Conservation (phyloP, 345 rosid genomes). For the Hibiscus mutabilis region DNA sequence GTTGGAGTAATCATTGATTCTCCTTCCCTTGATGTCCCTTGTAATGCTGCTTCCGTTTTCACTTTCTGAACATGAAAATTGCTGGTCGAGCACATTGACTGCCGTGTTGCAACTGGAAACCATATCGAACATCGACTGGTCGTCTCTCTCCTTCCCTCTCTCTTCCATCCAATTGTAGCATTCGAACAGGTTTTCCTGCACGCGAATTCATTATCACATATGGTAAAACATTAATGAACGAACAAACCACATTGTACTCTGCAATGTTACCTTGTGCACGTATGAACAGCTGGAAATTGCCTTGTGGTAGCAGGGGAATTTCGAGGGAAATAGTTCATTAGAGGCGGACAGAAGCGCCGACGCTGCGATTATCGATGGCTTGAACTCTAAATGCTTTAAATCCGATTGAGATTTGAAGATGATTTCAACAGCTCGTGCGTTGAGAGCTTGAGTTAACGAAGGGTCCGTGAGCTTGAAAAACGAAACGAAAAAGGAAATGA, state of each 20-base stretch:
- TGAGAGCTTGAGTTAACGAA: conserved; percentile 35
- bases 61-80: conserved; percentile 44
- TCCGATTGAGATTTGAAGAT: conserved; percentile 61
- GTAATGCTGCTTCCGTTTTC: neutral
- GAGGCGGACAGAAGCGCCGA: conserved; percentile 61
- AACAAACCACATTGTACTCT: neutral
- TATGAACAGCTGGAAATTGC: conserved; percentile 39
- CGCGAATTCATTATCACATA: neutral
- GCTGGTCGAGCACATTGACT: conserved; percentile 51
- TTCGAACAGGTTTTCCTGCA: conserved; percentile 41
- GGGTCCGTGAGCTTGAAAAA: conserved; percentile 49
- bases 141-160: conserved; percentile 27
- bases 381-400: conserved; percentile 47
- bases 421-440: conserved; percentile 49
- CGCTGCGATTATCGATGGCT: conserved; percentile 70
- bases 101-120: conserved; percentile 39
- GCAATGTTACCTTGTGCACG: conserved; percentile 46
- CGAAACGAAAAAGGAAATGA: conserved; percentile 46
- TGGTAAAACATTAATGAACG: neutral
- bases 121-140: conserved; percentile 27
- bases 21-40: conserved; percentile 31
- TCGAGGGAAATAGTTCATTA: conserved; percentile 48
- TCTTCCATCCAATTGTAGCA: conserved; percentile 49
- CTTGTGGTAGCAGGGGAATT: conserved; percentile 34
- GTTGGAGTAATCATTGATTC: conserved; percentile 12